Base-by-base conservation (phyloP, 2,329 filamentous ascomycete species). In the Penicillium corylophilum region DNA sequence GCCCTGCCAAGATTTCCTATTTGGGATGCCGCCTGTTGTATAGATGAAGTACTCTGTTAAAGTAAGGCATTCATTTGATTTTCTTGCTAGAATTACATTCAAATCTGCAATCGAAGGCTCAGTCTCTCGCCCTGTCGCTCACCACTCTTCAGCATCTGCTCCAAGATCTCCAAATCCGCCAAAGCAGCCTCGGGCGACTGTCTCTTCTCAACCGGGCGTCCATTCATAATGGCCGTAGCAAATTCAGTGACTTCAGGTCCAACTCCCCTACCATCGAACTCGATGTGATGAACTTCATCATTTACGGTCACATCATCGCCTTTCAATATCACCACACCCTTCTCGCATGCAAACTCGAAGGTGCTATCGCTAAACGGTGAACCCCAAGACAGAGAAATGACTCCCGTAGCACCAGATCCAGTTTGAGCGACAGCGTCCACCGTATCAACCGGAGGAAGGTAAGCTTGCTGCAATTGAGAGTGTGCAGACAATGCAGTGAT, bases 371-470 rank as follows among this genome's bases (percentile, higher is more conserved):
- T 72, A 46, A 79, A 78, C 2, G 74, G 77, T 1, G 79, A 82
- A 0, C 81, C 82, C 59, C 79, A 82, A 0, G 75, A 79, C 1
- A 82, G 64, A 2, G 69, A 73, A 9, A 84, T 69, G 0, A 76
- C 76, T 0, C 82, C 82, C 1, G 75, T 74, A 2, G 74, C 69
- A 2, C 80, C 80, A 39, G 73, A 74, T 35, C 65, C 69, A 2
- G 79, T 73, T 62, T 74, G 74, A 22, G 78, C 61, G 1, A 75
- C 75, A 1, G 81, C 79, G 60, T 83, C 77, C 5, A 83, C 68
- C 0, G 82, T 84, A 57, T 85, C 82, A 1, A 82, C 70, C 0
- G 82, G 81, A 0, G 79, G 75, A 1, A 85, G 69, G 62, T 83
- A 75, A 23, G 73, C 56, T 54, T 81, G 74, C 43, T 80, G 64